phyloP scores from a whole-genome alignment of 768 basidiomycete species.

The Pleurotus tuber-regium region DNA sequence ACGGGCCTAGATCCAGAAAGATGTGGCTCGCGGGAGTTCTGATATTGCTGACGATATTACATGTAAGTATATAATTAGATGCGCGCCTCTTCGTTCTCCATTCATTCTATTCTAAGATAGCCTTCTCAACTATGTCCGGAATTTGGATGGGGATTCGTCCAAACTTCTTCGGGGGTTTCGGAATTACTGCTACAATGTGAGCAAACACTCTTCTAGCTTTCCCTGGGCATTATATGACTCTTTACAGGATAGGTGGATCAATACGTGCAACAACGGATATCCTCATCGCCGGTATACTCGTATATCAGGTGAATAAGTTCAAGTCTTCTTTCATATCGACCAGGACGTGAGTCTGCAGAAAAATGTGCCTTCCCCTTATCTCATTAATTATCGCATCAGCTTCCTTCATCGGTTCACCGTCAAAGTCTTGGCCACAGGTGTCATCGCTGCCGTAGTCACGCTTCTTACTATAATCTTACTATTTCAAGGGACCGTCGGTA shows the following conservation, averaged over 20 bases:
- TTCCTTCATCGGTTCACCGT: conserved; percentile 6
- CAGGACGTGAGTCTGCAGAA: not conserved
- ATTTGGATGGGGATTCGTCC: not conserved
- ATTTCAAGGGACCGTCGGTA: not conserved
- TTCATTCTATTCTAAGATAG: not conserved
- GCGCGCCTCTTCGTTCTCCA: not conserved
- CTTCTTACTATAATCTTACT: conserved; percentile 3
- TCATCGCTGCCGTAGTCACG: not conserved
- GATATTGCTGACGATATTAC: not conserved
- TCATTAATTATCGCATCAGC: not conserved
- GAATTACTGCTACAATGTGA: not conserved
- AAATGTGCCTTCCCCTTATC: not conserved
- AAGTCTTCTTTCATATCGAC: not conserved
- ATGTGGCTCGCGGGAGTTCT: not conserved
- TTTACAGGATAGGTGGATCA: not conserved
- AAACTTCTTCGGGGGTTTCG: not conserved
- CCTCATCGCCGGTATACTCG: conserved; percentile 1
- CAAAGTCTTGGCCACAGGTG: not conserved
- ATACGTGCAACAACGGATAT: conserved; percentile 2
- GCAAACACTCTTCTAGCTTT: not conserved
- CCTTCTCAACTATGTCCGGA: not conserved
- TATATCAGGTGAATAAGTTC: conserved; percentile 5
- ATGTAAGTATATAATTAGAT: not conserved
- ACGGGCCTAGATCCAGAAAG: not conserved
- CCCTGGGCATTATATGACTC: not conserved